Conservation (phyloP, 768 basidiomycete species). For the Neoboletus brunneissimus region DNA sequence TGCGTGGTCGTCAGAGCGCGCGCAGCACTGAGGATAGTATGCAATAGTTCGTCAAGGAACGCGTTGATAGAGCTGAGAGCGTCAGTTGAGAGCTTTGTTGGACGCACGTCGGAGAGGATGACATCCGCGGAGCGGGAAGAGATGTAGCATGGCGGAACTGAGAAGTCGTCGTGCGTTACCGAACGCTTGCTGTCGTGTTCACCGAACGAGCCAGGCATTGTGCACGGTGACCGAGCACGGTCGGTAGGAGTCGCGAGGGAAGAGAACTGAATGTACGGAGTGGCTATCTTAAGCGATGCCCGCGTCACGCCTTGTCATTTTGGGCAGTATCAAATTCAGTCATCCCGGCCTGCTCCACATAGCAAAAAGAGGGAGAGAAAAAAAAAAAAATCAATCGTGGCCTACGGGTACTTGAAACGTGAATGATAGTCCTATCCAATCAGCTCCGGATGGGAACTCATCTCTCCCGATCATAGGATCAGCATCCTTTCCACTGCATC, state of each 20-base stretch:
- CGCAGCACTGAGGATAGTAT: conserved; percentile 63
- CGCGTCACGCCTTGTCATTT: conserved; percentile 14
- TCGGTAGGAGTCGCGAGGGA: conserved; percentile 10
- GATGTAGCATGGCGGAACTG: conserved; percentile 67
- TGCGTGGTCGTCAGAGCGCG: conserved; percentile 71
- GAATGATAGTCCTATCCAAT: not conserved
- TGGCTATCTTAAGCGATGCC: conserved; percentile 20
- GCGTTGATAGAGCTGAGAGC: conserved; percentile 79
- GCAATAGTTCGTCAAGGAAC: conserved; percentile 80
- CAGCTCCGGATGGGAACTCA: not conserved
- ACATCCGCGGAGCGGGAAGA: conserved; percentile 84
- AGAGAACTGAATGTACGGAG: conserved; percentile 8
- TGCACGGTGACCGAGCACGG: conserved; percentile 18
- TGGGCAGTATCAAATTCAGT: not conserved
- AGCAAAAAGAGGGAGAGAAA: not conserved
- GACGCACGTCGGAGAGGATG: conserved; percentile 88
- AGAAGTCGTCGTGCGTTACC: conserved; percentile 4
- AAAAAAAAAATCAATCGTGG: not conserved
- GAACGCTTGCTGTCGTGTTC: conserved; percentile 27
- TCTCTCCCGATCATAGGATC: not conserved
- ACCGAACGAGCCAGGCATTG: conserved; percentile 49
- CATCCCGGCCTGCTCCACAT: not conserved
- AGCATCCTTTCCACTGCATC: conserved; percentile 23
- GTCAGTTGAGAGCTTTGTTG: conserved; percentile 78
- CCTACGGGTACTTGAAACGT: not conserved